A percentile compares a stretch with the other conserved stretches of the same genome.
These are phyloP conservation scores for Bipolaris oryzae DNA, from an alignment of 2,329 filamentous ascomycete genomes.

Conservation along the genomic window DNA sequence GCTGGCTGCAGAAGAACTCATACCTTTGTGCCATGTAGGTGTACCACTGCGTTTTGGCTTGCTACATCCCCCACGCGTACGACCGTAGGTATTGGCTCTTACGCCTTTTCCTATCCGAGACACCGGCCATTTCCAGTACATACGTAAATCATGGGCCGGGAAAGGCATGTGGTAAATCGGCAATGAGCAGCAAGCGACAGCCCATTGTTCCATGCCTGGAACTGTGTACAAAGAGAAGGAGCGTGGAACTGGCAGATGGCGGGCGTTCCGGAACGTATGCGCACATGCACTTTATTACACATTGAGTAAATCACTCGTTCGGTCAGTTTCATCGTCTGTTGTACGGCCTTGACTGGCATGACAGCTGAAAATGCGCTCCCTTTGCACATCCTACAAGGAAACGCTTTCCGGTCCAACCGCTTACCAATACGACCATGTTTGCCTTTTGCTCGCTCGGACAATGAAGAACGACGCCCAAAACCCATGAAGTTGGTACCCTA, in stretches of 20 bases:
- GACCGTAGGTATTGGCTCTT: constrained; percentile 1
- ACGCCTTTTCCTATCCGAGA: constrained; percentile 1
- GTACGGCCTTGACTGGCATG: constrained; percentile 6
- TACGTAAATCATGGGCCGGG: constrained; percentile 11
- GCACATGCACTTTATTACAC: constrained; percentile 9
- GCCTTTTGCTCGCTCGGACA: constrained; percentile 3
- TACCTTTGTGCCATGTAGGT: constrained; percentile 2
- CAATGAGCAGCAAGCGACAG: constrained; percentile 8
- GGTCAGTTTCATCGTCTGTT: constrained; percentile 1
- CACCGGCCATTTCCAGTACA: constrained; percentile 16
- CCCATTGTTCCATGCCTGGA: constrained; percentile 1
- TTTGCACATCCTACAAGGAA: background rate
- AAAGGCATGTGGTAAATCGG: constrained; percentile 3
- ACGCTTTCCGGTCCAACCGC: background rate
- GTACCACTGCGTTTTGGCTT: constrained; percentile 21
- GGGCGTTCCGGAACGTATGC: constrained; percentile 15
- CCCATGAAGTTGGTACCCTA: constrained; percentile 4
- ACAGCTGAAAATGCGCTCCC: constrained; percentile 6
- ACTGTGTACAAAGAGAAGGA: constrained; percentile 7
- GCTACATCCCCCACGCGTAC: constrained; percentile 16
- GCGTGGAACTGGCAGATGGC: constrained; percentile 22
- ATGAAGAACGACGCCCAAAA: background rate
- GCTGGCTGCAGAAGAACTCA: constrained; percentile 13
- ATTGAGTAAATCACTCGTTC: constrained; percentile 5
- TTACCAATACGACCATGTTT: background rate